These are phyloP conservation scores for Kluyveromyces sp. DNA, from an alignment of 1,139 yeast species.

Conservation along the genomic window DNA sequence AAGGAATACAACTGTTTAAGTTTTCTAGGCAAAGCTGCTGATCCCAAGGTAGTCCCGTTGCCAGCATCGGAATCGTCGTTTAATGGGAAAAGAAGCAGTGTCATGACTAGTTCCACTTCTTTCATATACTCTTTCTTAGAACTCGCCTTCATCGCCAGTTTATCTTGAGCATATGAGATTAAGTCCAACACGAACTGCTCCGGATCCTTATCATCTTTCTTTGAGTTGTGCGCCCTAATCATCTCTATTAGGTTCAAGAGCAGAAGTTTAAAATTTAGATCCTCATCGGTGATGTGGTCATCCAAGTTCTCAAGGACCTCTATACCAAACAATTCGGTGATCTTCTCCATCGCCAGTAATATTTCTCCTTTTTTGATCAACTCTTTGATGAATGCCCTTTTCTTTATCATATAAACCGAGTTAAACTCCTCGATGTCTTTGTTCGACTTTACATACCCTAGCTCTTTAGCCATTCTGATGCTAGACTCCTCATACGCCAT, in stretches of 20 bases:
- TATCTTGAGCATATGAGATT: slow-evolving; percentile 54
- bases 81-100: slow-evolving; percentile 48
- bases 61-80: slow-evolving; percentile 22
- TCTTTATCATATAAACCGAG: slow-evolving; percentile 23
- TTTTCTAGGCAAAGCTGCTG: slow-evolving; percentile 41
- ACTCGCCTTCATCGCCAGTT: slow-evolving; percentile 52
- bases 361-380: slow-evolving; percentile 27
- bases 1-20: slow-evolving; percentile 46
- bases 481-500: slow-evolving; percentile 29
- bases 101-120: slow-evolving; percentile 66
- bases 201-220: slow-evolving; percentile 20
- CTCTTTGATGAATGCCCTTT: slow-evolving; percentile 23
- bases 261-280: slow-evolving; percentile 55
- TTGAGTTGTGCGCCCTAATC: slow-evolving; percentile 45
- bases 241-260: slow-evolving; percentile 57
- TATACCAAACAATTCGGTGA: slow-evolving; percentile 24
- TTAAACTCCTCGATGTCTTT: slow-evolving; percentile 25
- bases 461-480: slow-evolving; percentile 28
- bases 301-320: slow-evolving; percentile 19
- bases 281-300: slow-evolving; percentile 17
- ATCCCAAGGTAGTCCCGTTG: slow-evolving; percentile 23
- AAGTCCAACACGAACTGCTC: slow-evolving; percentile 48
- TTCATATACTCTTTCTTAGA: slow-evolving; percentile 45
- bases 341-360: slow-evolving; percentile 23
- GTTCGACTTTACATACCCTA: slow-evolving; percentile 21